Evolutionary conservation across 345 rosid species (phyloP).

Genomic region (Salix caprea): DNA sequence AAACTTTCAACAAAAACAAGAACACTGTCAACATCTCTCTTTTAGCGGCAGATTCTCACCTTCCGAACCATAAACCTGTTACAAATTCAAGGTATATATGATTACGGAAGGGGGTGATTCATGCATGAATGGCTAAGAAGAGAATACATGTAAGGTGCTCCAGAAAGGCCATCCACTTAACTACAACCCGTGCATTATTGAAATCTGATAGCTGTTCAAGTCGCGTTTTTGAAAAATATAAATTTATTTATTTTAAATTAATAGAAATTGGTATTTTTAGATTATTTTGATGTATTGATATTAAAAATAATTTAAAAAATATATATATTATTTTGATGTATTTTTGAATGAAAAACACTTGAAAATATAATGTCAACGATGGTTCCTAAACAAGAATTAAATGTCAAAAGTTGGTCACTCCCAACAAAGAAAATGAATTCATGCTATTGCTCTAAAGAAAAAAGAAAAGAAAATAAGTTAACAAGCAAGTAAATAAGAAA

Average conservation of each 20-base stretch:
- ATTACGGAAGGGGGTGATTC: background rate
- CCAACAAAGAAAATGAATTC: background rate
- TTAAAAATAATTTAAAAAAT: too few relatives aligned
- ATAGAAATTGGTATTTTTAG: too few relatives aligned
- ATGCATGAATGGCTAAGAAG: background rate
- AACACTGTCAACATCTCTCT: conserved; percentile 7
- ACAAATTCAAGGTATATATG: conserved; percentile 15
- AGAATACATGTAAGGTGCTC: conserved; percentile 1
- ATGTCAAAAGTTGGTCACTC: background rate
- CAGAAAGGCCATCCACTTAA: conserved; percentile 3
- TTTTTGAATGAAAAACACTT: too few relatives aligned
- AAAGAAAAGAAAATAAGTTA: background rate
- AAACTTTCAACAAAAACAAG: conserved; percentile 21
- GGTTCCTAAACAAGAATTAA: background rate
- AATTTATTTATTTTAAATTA: too few relatives aligned
- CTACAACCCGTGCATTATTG: conserved; percentile 1
- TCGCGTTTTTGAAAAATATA: too few relatives aligned
- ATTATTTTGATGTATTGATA: too few relatives aligned
- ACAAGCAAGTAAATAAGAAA: background rate
- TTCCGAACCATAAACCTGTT: background rate
- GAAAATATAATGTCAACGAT: too few relatives aligned
- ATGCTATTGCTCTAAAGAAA: background rate
- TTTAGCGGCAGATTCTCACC: conserved; percentile 10
- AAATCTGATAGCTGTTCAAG: background rate
- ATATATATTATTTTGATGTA: too few relatives aligned